Conservation (phyloP, 441 rosid species). For the Melastoma candidum region DNA sequence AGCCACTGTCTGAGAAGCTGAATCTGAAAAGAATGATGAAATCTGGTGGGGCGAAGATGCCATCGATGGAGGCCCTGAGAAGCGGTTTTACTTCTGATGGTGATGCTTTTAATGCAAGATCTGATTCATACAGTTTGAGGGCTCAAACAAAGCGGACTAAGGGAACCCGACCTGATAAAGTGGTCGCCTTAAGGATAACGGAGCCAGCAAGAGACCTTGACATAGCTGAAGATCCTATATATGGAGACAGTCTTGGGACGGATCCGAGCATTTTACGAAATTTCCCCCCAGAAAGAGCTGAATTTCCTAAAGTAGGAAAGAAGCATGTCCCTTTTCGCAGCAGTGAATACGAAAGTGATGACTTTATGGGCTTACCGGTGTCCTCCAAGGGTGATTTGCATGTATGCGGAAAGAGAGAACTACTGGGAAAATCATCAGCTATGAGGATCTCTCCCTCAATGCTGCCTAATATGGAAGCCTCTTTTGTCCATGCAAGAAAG, state of each 20-base stretch:
- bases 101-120: constrained; percentile 40
- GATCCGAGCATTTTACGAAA: constrained; percentile 27
- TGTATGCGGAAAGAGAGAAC: constrained; percentile 35
- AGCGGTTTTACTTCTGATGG: constrained; percentile 33
- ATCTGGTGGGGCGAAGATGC: constrained; percentile 37
- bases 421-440: constrained; percentile 25
- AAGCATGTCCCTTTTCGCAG: constrained; percentile 36
- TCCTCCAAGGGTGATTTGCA: constrained; percentile 41
- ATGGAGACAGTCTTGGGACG: constrained; percentile 44
- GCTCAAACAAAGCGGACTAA: constrained; percentile 34
- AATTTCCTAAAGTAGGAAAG: constrained; percentile 44
- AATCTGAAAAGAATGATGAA: constrained; percentile 50
- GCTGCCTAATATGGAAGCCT: constrained; percentile 22
- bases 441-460: constrained; percentile 24
- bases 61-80: constrained; percentile 26
- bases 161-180: constrained; percentile 32
- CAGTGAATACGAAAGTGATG: constrained; percentile 35
- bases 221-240: constrained; percentile 51
- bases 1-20: constrained; percentile 50
- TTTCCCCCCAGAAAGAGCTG: constrained; percentile 31
- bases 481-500: constrained; percentile 31
- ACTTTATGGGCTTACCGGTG: constrained; percentile 44
- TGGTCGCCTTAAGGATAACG: constrained; percentile 33
- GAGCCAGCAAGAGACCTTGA: constrained; percentile 37
- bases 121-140: constrained; percentile 34